Evolutionary conservation across 202 grass and related monocot species (phyloP), one percentile per base, ranked within the genome.

Genomic region (Bolboschoenoplectus hybrid): DNA sequence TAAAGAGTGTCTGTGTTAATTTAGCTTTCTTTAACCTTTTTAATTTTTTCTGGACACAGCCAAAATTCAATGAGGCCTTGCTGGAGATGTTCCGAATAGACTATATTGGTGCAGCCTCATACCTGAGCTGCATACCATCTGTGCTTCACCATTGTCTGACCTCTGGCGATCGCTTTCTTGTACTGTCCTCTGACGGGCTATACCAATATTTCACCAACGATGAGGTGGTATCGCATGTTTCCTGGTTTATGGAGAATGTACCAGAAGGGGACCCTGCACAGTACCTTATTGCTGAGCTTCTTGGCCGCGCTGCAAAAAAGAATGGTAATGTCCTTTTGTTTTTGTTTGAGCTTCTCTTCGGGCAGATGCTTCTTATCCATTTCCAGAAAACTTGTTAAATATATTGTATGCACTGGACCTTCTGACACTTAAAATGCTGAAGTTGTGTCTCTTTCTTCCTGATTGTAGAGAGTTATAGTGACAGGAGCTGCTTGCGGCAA

Each of bases 141-240:
- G 89, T 94, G 55, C 87, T 92, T 87, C 94, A 97, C 83, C 94
- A 91, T 72, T 90, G 76, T 65, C 90, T 97, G 72, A 92, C 87
- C 38, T 81, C 90, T 61, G 92, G 85, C 51, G 94, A 97, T 80
- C 85, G 81, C 52, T 97, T 97, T 86, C 89, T 97, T 80, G 89
- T 97, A 56, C 87, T 97, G 19, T 97, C 94, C 7, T 97, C 94
- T 77, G 94, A 97, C 78, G 94, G 94, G 66, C 83, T 97, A n/a
- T 97, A 97, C 83, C 92, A 97, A 87, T 97, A 94, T 87, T 94
- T 97, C 82, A 94, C 85, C 85, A 97, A 97, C 76, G 94, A 97
- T 9, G 94, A 97, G 87, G 94, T 97, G 20, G 90, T 97, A 84
- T 89, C 92, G 8, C 94, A 97, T 84, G 90, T 97, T 66, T 79